Conservation (phyloP, 768 basidiomycete genomes). For the Pleurotus djamor region DNA sequence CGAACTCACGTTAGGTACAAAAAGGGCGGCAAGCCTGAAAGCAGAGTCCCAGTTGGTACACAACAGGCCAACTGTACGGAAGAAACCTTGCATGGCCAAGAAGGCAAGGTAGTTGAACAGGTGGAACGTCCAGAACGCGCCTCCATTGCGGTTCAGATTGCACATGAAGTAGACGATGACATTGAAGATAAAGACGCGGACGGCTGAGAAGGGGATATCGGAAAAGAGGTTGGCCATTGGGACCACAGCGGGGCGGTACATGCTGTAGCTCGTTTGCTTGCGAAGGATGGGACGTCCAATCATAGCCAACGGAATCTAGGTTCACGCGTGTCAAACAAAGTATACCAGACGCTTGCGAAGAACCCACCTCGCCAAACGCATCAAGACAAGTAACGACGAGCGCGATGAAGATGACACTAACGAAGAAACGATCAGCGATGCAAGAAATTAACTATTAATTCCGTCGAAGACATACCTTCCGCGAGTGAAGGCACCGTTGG, state of each 20-base stretch:
- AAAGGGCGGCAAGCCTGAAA: conserved; percentile 55
- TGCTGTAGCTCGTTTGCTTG: conserved; percentile 64
- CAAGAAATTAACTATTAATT: not conserved
- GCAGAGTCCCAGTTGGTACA: conserved; percentile 45
- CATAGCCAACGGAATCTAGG: conserved; percentile 75
- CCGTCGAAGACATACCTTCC: conserved; percentile 43
- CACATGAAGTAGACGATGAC: conserved; percentile 72
- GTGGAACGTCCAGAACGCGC: conserved; percentile 56
- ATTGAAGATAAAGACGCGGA: conserved; percentile 57
- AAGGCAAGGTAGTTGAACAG: conserved; percentile 64
- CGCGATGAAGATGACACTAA: conserved; percentile 66
- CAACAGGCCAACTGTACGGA: conserved; percentile 65
- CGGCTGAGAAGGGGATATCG: conserved; percentile 68
- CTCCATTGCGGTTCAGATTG: conserved; percentile 39
- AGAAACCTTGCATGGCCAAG: conserved; percentile 81
- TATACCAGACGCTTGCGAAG: not conserved
- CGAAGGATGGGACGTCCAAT: conserved; percentile 72
- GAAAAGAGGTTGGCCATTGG: conserved; percentile 66
- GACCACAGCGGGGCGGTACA: conserved; percentile 66
- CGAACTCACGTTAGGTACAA: conserved; percentile 61
- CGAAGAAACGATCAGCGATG: not conserved
- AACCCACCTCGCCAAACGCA: conserved; percentile 64
- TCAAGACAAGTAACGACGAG: conserved; percentile 68
- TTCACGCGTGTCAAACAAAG: conserved; percentile 11
- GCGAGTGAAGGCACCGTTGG: conserved; percentile 85